Conservation (phyloP, 305 asterid species). For the Fraxinus albicans region DNA sequence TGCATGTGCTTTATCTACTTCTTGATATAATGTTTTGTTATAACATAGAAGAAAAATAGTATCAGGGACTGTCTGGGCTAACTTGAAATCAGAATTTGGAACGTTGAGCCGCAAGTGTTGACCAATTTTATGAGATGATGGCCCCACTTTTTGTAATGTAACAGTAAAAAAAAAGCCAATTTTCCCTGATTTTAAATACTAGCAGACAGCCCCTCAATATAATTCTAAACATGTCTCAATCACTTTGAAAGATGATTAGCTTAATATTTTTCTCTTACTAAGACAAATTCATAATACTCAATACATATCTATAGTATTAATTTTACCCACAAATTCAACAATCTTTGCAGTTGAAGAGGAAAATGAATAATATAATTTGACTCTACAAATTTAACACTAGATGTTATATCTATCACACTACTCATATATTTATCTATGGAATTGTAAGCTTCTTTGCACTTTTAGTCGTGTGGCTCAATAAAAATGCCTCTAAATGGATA, state of each 20-base stretch:
- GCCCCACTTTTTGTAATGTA: no score
- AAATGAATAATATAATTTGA: not conserved
- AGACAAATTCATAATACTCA: not conserved
- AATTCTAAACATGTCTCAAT: not conserved
- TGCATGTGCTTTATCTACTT: not conserved
- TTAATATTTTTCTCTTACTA: not conserved
- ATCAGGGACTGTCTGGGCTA: not conserved
- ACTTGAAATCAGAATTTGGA: no score
- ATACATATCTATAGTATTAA: not conserved
- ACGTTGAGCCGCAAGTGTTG: no score
- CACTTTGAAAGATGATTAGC: not conserved
- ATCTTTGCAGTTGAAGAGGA: not conserved
- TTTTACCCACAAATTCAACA: not conserved
- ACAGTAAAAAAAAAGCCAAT: no score
- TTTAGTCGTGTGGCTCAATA: not conserved
- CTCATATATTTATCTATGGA: not conserved
- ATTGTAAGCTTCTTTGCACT: not conserved
- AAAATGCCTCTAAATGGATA: not conserved
- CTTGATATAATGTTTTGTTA: not conserved
- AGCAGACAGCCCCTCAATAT: no score
- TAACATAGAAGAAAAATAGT: not conserved
- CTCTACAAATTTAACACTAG: not conserved
- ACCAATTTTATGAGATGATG: no score
- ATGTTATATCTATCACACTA: not conserved
- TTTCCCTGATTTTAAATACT: no score